A percentile compares a stretch with the other conserved stretches of the same genome.
phyloP scores from a whole-genome alignment of 2,329 filamentous ascomycete species.

The Neofusicoccum sp. region DNA sequence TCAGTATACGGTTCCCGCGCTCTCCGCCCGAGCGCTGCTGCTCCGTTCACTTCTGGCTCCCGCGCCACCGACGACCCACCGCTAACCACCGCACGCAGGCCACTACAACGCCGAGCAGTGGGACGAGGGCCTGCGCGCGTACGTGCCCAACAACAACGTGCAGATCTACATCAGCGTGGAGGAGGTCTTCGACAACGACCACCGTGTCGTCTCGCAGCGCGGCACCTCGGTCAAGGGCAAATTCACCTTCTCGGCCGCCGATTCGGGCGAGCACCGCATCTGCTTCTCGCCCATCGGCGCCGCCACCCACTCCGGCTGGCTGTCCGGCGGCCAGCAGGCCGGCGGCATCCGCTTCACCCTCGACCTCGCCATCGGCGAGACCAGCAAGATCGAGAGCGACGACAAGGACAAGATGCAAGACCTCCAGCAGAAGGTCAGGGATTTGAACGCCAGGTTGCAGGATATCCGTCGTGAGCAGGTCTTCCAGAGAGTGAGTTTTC shows the following conservation, averaged over 20 bases:
- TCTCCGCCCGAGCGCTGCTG: too few species aligned
- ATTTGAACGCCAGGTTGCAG: slow-evolving; percentile 80
- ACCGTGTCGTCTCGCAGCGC: slow-evolving; percentile 88
- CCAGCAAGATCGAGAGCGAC: slow-evolving; percentile 85
- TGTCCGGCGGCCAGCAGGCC: slow-evolving; percentile 62
- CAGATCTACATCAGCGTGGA: slow-evolving; percentile 91
- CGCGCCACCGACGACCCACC: neutral
- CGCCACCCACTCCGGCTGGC: slow-evolving; percentile 68
- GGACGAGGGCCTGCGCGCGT: slow-evolving; percentile 66
- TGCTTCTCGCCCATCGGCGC: slow-evolving; percentile 87
- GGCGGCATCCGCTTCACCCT: slow-evolving; percentile 81
- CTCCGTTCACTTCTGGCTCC: neutral
- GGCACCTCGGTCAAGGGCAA: slow-evolving; percentile 67
- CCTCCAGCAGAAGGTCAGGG: slow-evolving; percentile 82
- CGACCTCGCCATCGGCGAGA: slow-evolving; percentile 92
- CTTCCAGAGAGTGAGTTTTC: slow-evolving; percentile 73
- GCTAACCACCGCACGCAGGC: slow-evolving; percentile 45
- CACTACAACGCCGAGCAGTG: slow-evolving; percentile 86
- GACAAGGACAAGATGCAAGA: slow-evolving; percentile 93
- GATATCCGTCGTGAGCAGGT: slow-evolving; percentile 94
- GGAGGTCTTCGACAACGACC: slow-evolving; percentile 96
- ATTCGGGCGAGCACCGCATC: slow-evolving; percentile 91
- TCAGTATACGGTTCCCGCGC: slow-evolving; percentile 40
- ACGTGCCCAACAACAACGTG: slow-evolving; percentile 70
- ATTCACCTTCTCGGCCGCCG: slow-evolving; percentile 94